phyloP scores from a whole-genome alignment of 1,284 basidiomycete species.

The Cronartium ribicola region DNA sequence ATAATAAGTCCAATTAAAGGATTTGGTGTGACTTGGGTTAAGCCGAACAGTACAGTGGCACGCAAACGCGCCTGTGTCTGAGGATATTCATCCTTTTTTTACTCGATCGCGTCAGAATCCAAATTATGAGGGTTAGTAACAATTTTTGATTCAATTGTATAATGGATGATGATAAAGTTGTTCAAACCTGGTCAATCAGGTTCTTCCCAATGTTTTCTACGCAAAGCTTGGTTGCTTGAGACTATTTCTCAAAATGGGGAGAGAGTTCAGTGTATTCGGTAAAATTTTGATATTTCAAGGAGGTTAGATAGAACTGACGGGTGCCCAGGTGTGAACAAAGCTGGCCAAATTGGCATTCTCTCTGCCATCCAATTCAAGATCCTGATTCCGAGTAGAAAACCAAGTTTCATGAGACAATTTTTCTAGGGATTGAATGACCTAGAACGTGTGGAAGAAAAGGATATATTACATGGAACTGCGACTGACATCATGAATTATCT shows the following conservation, averaged over 20 bases:
- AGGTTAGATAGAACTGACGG: slow-evolving; percentile 47
- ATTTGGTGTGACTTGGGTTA: not conserved
- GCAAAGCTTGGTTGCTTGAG: slow-evolving; percentile 66
- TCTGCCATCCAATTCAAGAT: slow-evolving; percentile 73
- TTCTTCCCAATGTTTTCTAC: slow-evolving; percentile 70
- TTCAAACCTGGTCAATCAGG: slow-evolving; percentile 80
- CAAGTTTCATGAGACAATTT: not conserved
- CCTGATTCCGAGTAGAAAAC: slow-evolving; percentile 49
- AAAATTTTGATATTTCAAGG: too few species aligned
- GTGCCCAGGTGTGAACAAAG: slow-evolving; percentile 60
- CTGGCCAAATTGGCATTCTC: slow-evolving; percentile 73
- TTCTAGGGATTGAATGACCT: not conserved
- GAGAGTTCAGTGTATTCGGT: too few species aligned
- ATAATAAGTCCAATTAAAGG: not conserved
- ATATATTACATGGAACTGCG: not conserved
- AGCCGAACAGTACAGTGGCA: not conserved
- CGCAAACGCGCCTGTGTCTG: slow-evolving; percentile 25
- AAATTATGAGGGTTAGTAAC: too few species aligned
- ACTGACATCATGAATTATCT: slow-evolving; percentile 67
- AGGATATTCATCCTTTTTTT: slow-evolving; percentile 25
- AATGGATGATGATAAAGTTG: too few species aligned
- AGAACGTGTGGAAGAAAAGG: too few species aligned
- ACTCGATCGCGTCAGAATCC: too few species aligned
- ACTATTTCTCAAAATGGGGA: slow-evolving; percentile 43
- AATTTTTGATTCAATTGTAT: too few species aligned